These are phyloP conservation scores for Coemansia sp. DNA, from an alignment of 192 early-diverging fungal genomes.

Conservation along the genomic window DNA sequence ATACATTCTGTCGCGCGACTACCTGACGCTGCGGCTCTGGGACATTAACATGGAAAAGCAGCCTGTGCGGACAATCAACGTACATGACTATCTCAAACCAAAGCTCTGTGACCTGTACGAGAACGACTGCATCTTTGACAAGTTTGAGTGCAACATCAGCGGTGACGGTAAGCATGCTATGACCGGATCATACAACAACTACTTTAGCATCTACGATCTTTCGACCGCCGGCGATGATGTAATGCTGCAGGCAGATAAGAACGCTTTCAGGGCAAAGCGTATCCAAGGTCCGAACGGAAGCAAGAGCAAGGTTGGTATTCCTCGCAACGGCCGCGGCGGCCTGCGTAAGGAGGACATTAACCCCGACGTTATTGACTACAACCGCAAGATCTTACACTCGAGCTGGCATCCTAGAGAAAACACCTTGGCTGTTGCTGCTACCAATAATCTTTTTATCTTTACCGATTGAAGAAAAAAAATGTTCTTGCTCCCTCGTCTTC, in stretches of 20 bases:
- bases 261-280: conserved; percentile 93
- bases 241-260: conserved; percentile 95
- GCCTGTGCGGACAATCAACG: conserved; percentile 93
- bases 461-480: conserved; percentile 53
- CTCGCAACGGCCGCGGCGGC: conserved; percentile 59
- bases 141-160: conserved; percentile 98
- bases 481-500: conserved; percentile 5
- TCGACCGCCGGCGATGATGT: conserved; percentile 77
- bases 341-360: conserved; percentile 75
- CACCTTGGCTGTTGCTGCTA: conserved; percentile 96
- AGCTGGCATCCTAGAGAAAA: conserved; percentile 99
- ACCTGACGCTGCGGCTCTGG: conserved; percentile 97
- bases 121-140: conserved; percentile 99
- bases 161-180: conserved; percentile 89
- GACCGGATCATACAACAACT: conserved; percentile 99
- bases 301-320: conserved; percentile 59
- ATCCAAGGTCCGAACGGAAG: conserved; percentile 62
- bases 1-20: conserved; percentile 96
- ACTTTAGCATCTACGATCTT: conserved; percentile 93
- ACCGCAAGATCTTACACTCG: conserved; percentile 96
- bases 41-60: conserved; percentile 96
- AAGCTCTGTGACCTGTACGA: conserved; percentile 99
- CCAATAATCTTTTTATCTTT: conserved; percentile 98
- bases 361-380: conserved; percentile 86
- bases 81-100: conserved; percentile 92